A percentile compares a stretch with the other conserved stretches of the same genome.
Evolutionary conservation across 768 basidiomycete genomes (phyloP).

Genomic region (Boletus rex-veris): DNA sequence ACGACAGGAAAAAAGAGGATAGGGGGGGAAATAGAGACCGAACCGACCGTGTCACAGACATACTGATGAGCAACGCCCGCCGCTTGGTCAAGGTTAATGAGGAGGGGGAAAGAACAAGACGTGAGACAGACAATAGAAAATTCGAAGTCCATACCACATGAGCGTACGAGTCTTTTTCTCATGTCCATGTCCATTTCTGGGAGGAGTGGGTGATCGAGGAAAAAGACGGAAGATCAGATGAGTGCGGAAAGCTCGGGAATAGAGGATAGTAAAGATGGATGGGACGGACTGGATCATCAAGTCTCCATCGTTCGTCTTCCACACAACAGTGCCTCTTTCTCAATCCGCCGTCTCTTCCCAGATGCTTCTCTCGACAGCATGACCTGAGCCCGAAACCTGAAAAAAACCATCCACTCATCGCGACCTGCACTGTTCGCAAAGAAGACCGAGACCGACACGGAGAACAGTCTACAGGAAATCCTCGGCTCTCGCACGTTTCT

Average conservation of each 20-base stretch:
- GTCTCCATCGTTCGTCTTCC: conserved; percentile 28
- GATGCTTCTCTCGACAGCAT: conserved; percentile 13
- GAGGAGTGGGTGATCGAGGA: conserved; percentile 12
- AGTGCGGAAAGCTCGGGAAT: conserved; percentile 20
- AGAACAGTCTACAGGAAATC: conserved; percentile 60
- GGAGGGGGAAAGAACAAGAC: neutral
- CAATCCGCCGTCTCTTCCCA: neutral
- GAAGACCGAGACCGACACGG: conserved; percentile 29
- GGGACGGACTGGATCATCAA: conserved; percentile 35
- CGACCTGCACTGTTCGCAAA: conserved; percentile 26
- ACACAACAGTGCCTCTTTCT: neutral
- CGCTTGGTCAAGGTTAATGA: conserved; percentile 21
- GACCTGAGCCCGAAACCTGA: conserved; percentile 25
- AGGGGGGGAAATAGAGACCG: conserved; percentile 4
- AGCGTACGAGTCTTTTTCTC: conserved; percentile 14
- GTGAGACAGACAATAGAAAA: conserved; percentile 21
- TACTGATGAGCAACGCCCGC: conserved; percentile 7
- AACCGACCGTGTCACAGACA: conserved; percentile 34
- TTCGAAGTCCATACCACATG: conserved; percentile 28
- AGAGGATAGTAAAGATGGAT: conserved; percentile 30
- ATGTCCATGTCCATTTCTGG: conserved; percentile 1
- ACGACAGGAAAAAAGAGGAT: neutral
- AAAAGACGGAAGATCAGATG: conserved; percentile 22
- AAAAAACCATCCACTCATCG: conserved; percentile 31
- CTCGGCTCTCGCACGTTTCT: conserved; percentile 83